Percentiles rank a stretch among this genome's conserved stretches.
These are phyloP conservation scores for Saccharomycopsis crataegensis DNA, from an alignment of 1,139 yeast genomes.

Conservation along the genomic window DNA sequence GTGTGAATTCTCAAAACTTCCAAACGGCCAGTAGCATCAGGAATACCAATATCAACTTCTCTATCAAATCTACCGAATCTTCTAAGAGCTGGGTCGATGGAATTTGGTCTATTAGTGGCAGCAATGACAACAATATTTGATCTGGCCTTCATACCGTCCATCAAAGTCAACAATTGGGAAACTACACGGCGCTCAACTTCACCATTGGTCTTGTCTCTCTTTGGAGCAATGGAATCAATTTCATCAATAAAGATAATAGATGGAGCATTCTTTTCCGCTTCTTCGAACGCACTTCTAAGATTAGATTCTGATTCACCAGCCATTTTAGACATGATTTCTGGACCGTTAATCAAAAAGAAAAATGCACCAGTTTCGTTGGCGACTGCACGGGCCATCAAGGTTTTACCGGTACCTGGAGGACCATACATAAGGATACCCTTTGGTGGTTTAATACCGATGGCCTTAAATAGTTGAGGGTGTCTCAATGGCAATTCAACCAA, in stretches of 20 bases:
- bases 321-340: constrained; percentile 99
- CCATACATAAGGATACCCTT: constrained; percentile 96
- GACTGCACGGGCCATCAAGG: constrained; percentile 99
- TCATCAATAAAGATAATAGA: constrained; percentile 96
- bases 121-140: constrained; percentile 94
- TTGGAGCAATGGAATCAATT: constrained; percentile 98
- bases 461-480: constrained; percentile 94
- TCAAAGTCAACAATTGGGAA: constrained; percentile 88
- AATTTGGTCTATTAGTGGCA: constrained; percentile 95
- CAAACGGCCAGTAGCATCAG: constrained; percentile 97
- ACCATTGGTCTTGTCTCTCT: constrained; percentile 99
- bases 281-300: constrained; percentile 96
- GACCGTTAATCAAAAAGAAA: constrained; percentile 96
- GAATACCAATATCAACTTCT: constrained; percentile 98
- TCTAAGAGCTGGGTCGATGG: constrained; percentile 96
- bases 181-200: constrained; percentile 98
- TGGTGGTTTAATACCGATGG: constrained; percentile 97
- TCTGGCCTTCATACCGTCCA: constrained; percentile 99
- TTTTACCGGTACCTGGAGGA: constrained; percentile 98
- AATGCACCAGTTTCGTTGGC: constrained; percentile 99
- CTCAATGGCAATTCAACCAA: constrained; percentile 93
- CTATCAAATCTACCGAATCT: constrained; percentile 99
- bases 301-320: constrained; percentile 99
- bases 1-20: constrained; percentile 92
- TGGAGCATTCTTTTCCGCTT: constrained; percentile 98